These are phyloP conservation scores for Hippophae gyantsensis DNA, from an alignment of 306 rosid species.

Conservation along the genomic window DNA sequence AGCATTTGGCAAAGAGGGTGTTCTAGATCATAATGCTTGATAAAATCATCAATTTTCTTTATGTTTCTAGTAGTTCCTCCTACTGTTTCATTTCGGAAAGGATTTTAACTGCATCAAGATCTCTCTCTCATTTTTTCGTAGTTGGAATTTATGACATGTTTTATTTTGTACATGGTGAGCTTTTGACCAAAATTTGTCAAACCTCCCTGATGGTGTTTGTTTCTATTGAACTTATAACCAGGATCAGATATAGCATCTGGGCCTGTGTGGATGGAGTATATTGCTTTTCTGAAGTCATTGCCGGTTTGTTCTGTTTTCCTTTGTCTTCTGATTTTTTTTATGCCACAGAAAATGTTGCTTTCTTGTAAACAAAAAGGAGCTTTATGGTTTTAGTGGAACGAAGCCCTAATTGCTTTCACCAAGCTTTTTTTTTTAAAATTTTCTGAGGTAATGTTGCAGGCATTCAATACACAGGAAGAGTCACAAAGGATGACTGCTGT, in stretches of 20 bases:
- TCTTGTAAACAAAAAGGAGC: background rate
- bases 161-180: too few species aligned
- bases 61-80: too few species aligned
- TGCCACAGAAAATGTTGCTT: background rate
- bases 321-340: constrained; percentile 12
- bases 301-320: constrained; percentile 52
- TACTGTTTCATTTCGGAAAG: too few species aligned
- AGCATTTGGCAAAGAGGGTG: too few species aligned
- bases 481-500: constrained; percentile 78
- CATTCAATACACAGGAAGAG: constrained; percentile 64
- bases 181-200: too few species aligned
- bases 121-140: too few species aligned
- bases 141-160: too few species aligned
- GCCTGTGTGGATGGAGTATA: constrained; percentile 95
- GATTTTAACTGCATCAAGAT: too few species aligned
- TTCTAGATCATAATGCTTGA: too few species aligned
- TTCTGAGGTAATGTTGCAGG: constrained; percentile 28
- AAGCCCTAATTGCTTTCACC: constrained; percentile 10
- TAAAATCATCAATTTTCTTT: too few species aligned
- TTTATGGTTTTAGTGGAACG: constrained; percentile 1
- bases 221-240: constrained; percentile 31
- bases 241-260: constrained; percentile 94
- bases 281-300: constrained; percentile 65
- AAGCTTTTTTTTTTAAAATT: constrained; percentile 10
- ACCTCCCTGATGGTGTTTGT: constrained; percentile 5